Base-by-base conservation (phyloP, 75 land plant species). In the Cupressus sempervirens region DNA sequence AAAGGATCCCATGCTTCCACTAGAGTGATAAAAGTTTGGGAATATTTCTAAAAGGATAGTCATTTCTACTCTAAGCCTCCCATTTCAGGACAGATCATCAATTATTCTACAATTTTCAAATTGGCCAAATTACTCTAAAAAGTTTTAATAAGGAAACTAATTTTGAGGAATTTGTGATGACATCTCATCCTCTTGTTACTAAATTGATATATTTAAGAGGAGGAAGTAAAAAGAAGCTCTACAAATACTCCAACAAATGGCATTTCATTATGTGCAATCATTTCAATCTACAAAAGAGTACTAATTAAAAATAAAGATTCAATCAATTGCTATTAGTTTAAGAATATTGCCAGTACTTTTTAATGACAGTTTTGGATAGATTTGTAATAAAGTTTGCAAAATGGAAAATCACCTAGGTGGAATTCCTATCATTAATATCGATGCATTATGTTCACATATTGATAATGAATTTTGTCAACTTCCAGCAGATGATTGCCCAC, bases 21-120 rank as follows among this genome's bases (percentile, higher is more conserved):
- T 89, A 83, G 91, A 93, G 73, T 88, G 89, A 85, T 86, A 84
- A 79, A 90, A 88, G 85, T 94, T 85, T 91, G 96, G 92, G 14
- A 35, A 90, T 13, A 45, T 94, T 56, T 89, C 89, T 40, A 88
- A 90, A 0, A 85, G 81, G 86, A 87, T 90, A 48, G 83, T 91
- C 79, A 84, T 91, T 58, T 54, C 88, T 13, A 83, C 68, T 83
- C 84, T 92, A 41, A 91, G 89, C 38, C 53, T 90, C 50, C 70
- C 48, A 50, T 84, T 77, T 80, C 82, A 84, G 26, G 86, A 68
- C 50, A 56, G 89, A 43, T 91, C 94, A 94, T 70, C 83, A 48
- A 85, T 87, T 38, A 81, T 88, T 58, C 75, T 90, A 40, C 76
- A 89, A 20, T 84, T 85, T 81, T 68, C 87, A 23, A 92, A 92